Base-by-base conservation (phyloP, 352 stramenopile species). In the Pseudoperonospora humuli region DNA sequence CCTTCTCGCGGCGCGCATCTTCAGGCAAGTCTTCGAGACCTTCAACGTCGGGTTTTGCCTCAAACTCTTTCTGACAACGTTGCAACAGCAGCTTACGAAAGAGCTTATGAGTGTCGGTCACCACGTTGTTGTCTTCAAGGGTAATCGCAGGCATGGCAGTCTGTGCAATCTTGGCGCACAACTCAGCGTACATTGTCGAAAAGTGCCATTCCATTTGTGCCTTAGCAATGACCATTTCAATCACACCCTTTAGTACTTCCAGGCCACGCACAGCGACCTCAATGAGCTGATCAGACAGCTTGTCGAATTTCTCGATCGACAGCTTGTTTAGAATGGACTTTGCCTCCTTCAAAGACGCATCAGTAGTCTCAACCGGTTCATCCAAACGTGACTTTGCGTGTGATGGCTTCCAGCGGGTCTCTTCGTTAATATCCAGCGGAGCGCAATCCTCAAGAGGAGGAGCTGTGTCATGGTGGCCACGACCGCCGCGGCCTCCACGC, bases 121-220 rank as follows among this genome's bases (percentile, higher is more conserved):
- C 77, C 11, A 86, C 79, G 35, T 79, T 56, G n/a, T 70, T 57
- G 39, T 77, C 53, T 6, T 59, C 64, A 32, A 93, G 66, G 7
- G 84, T 77, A 29, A 93, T 73, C 3, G 69, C 67, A 5, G 78
- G 67, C 72, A 94, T 86, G 26, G 83, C 77, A 24, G 87, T 93
- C 44, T 83, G 78, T 7, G 84, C 68, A 40, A 98, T 82, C 41
- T 96, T 96, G 6, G 77, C 70, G 53, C 93, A 98, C 5, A 98
- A 68, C 52, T 94, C 75, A 10, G 92, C 95, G 54, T 98, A 98
- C 88, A 98, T 97, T 18, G 83, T 85, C 14, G 81, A 82, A 59
- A 98, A 98, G 63, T 98, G 95, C 63, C 89, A 93, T 64, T 98
- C 92, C 61, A 89, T 86, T 61, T 98, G 94, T 5, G 95, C 91